Evolutionary conservation across 108 stramenopile species (phyloP), one percentile per base, ranked within the genome.

Genomic region (Nannochloropsis oceanica): DNA sequence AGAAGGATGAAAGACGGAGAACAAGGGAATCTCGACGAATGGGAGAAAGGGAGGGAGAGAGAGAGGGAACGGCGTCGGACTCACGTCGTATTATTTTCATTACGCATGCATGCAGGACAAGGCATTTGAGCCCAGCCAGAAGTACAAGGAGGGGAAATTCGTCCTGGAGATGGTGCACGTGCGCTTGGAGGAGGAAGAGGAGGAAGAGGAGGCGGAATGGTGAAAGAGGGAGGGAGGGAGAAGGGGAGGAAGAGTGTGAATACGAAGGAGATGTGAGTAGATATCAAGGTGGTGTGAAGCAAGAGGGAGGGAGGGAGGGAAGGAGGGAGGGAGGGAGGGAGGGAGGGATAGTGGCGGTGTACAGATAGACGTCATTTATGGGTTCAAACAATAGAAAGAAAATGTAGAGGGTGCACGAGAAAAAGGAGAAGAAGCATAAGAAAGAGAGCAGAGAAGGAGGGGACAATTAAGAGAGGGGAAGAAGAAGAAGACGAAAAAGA

Each of bases 21-120:
- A 81, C 94, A 82, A 91, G 97, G 5, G 97, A 96, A 22, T 98
- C 96, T 96, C 96, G 95, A 43, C 97, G 97, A 27, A 84, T 85
- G 81, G 25, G 84, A 26, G 10, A 5, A n/a, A 27, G 13, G 44
- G 24, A 27, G 22, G 73, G 13, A 79, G 79, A n/a, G 80, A 20
- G 20, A 25, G 0, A 20, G 26, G 27, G 34, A 13, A 50, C 8
- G 73, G 18, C 12, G 8, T 73, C 59, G 22, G 59, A n/a, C 9
- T 73, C 26, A 18, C 0, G 12, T 12, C 20, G 9, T 25, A 34
- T 44, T 24, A 9, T n/a, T 24, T 43, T 43, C 44, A 25, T 27
- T 26, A 42, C 26, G 44, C 34, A 42, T 83, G 46, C 22, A 8
- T 14, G 1, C 87, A 90, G 87, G 89, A 89, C 43, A 84, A 84